These are phyloP conservation scores for Globisporangium mamillatum DNA, from an alignment of 352 stramenopile genomes.

Conservation along the genomic window DNA sequence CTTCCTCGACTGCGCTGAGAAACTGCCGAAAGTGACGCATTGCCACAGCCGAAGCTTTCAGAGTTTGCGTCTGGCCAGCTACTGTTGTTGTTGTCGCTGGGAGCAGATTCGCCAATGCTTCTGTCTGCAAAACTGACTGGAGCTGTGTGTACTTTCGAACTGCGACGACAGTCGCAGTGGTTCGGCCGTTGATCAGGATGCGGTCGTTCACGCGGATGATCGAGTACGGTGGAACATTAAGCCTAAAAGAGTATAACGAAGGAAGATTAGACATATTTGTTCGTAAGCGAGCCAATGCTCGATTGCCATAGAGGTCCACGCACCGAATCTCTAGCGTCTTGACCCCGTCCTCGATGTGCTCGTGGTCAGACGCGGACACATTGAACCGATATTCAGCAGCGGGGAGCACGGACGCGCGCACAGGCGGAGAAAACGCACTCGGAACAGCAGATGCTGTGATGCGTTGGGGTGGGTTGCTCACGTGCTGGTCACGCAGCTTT, in stretches of 20 bases:
- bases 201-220: conserved; percentile 67
- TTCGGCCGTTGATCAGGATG: conserved; percentile 59
- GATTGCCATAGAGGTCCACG: not conserved
- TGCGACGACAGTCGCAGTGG: conserved; percentile 34
- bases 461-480: conserved; percentile 10
- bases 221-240: conserved; percentile 66
- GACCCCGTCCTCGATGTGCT: conserved; percentile 39
- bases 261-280: not conserved
- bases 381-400: conserved; percentile 62
- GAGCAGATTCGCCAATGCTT: conserved; percentile 46
- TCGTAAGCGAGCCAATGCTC: not conserved
- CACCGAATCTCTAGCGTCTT: conserved; percentile 73
- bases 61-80: conserved; percentile 13
- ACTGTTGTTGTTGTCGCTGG: conserved; percentile 12
- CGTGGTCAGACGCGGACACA: conserved; percentile 35
- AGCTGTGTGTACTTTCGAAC: conserved; percentile 65
- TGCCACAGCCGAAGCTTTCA: conserved; percentile 25
- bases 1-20: conserved; percentile 57
- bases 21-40: conserved; percentile 59
- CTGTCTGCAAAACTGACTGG: conserved; percentile 47
- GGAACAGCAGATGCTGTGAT: not conserved
- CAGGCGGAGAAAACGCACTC: not conserved
- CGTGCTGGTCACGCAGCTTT: conserved; percentile 6
- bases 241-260: conserved; percentile 15
- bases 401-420: conserved; percentile 14